Percentiles rank a stretch among this genome's conserved stretches.
Evolutionary conservation across 2,329 filamentous ascomycete genomes (phyloP).

Genomic region (Dothideomycetes sp.): DNA sequence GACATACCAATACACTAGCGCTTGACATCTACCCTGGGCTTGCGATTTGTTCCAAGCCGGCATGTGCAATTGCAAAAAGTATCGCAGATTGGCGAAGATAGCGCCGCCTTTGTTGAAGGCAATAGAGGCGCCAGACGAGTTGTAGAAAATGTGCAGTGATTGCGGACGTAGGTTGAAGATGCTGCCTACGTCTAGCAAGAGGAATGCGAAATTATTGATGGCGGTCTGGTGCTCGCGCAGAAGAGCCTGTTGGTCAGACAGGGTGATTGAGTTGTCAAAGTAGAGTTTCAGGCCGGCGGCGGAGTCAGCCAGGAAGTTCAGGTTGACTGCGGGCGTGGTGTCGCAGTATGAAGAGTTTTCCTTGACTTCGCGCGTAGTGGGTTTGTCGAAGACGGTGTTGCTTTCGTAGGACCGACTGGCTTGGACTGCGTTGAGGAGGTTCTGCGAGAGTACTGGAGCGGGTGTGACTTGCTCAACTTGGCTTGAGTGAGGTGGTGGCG

Average conservation of each 20-base stretch:
- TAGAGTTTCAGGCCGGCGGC: conserved; percentile 66
- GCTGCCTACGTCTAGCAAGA: conserved; percentile 58
- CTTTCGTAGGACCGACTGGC: conserved; percentile 70
- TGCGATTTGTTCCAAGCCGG: neutral
- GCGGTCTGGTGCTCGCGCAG: conserved; percentile 47
- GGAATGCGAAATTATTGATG: conserved; percentile 56
- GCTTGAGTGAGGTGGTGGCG: conserved; percentile 1
- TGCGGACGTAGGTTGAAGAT: conserved; percentile 61
- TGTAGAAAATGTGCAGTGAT: conserved; percentile 78
- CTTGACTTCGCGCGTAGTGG: conserved; percentile 60
- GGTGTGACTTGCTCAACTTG: conserved; percentile 26
- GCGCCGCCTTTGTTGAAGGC: conserved; percentile 84
- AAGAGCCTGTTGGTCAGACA: conserved; percentile 43
- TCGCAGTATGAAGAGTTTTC: conserved; percentile 81
- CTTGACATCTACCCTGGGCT: conserved; percentile 48
- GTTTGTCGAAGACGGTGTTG: conserved; percentile 59
- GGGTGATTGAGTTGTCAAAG: conserved; percentile 45
- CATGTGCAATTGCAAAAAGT: conserved; percentile 70
- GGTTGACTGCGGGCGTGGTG: conserved; percentile 59
- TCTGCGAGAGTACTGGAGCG: conserved; percentile 48
- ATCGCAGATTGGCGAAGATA: conserved; percentile 88
- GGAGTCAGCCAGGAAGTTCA: conserved; percentile 58
- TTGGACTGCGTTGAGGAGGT: conserved; percentile 66
- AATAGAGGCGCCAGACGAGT: conserved; percentile 67
- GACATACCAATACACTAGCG: conserved; percentile 77